phyloP scores from a whole-genome alignment of 805 yeast species.

The Isabelozyma gotoi region DNA sequence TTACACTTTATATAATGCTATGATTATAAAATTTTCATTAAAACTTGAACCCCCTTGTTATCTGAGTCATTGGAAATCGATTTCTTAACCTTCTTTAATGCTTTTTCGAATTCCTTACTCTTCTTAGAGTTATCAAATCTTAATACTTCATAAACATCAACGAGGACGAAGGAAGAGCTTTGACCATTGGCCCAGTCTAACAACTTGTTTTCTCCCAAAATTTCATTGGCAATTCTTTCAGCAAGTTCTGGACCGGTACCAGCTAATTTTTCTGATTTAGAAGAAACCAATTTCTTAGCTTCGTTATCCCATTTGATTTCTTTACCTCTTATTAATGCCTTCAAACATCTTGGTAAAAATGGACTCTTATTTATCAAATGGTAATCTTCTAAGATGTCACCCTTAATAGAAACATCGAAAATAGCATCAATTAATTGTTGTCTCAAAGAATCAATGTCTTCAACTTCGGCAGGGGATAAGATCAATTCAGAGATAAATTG shows the following conservation, averaged over 20 bases:
- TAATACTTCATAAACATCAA: constrained; percentile 72
- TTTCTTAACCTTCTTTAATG: constrained; percentile 51
- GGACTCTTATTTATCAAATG: constrained; percentile 69
- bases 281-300: constrained; percentile 45
- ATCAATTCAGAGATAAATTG: constrained; percentile 80
- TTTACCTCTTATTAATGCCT: constrained; percentile 80
- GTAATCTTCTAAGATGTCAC: constrained; percentile 63
- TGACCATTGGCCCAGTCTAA: constrained; percentile 63
- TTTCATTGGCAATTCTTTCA: constrained; percentile 48
- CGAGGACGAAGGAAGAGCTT: constrained; percentile 77
- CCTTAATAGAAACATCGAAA: constrained; percentile 54
- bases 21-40: constrained; percentile 21
- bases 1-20: neutral
- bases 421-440: constrained; percentile 55
- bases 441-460: constrained; percentile 38
- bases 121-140: constrained; percentile 39
- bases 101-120: constrained; percentile 50
- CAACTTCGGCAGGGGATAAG: constrained; percentile 38
- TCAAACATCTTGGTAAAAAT: constrained; percentile 70
- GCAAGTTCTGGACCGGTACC: constrained; percentile 62
- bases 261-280: constrained; percentile 43
- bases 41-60: constrained; percentile 62
- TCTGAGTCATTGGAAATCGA: constrained; percentile 42
- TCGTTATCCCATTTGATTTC: constrained; percentile 66
- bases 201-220: constrained; percentile 47